Evolutionary conservation across 2,329 filamentous ascomycete species (phyloP).

Genomic region (Zasmidium citrigriseum): DNA sequence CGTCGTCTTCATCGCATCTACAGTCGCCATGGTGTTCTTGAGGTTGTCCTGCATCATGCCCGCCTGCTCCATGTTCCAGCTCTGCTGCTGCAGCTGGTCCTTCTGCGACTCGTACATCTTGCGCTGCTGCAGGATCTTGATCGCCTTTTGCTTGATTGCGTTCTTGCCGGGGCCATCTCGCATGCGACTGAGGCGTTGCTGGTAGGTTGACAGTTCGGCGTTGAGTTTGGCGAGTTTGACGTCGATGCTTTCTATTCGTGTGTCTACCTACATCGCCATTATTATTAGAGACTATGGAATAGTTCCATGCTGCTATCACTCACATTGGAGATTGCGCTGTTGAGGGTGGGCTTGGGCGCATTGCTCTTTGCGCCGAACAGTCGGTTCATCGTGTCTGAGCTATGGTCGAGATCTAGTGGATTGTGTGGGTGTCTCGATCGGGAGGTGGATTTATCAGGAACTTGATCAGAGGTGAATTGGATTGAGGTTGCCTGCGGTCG

Average conservation of each 20-base stretch:
- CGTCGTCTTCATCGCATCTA: constrained; percentile 95
- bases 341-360: constrained; percentile 85
- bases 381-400: constrained; percentile 73
- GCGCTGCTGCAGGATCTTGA: constrained; percentile 89
- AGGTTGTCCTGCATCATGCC: constrained; percentile 98
- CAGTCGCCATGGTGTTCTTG: constrained; percentile 97
- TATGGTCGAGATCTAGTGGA: neutral
- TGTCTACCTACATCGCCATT: constrained; percentile 65
- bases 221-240: constrained; percentile 93
- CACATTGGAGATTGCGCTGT: constrained; percentile 79
- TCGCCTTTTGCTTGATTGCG: constrained; percentile 89
- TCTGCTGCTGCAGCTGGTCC: constrained; percentile 89
- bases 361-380: constrained; percentile 88
- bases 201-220: constrained; percentile 84
- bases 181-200: constrained; percentile 86
- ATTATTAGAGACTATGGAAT: constrained; percentile 32
- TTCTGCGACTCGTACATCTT: constrained; percentile 94
- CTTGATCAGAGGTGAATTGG: no score
- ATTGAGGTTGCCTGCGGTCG: no score
- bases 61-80: constrained; percentile 99
- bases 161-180: constrained; percentile 92
- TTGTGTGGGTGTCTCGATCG: no score
- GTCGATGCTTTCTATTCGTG: constrained; percentile 81
- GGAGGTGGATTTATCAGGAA: no score
- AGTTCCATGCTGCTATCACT: neutral